A percentile compares a stretch with the other conserved stretches of the same genome.
phyloP scores from a whole-genome alignment of 768 basidiomycete genomes.

The Lyophyllum semitale region DNA sequence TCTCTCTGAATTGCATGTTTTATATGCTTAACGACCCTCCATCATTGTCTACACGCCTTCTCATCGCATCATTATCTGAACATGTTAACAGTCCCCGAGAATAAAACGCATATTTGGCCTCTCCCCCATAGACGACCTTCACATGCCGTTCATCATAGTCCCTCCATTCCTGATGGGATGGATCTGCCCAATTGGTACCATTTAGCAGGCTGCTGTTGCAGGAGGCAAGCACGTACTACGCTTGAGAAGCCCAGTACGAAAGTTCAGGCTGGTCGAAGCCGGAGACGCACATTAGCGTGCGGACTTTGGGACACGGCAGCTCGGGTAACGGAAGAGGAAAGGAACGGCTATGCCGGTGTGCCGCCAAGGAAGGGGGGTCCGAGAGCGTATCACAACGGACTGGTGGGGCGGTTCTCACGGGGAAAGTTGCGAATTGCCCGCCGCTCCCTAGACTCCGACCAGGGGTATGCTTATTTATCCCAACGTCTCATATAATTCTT shows the following conservation, averaged over 20 bases:
- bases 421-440: conserved; percentile 72
- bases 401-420: conserved; percentile 39
- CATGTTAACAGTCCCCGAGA: too few relatives aligned
- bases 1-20: too few relatives aligned
- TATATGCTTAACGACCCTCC: too few relatives aligned
- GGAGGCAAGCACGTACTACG: conserved; percentile 38
- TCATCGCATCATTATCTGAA: too few relatives aligned
- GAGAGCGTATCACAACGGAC: conserved; percentile 27
- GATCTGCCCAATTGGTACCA: too few relatives aligned
- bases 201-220: conserved; percentile 23
- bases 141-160: too few relatives aligned
- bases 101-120: too few relatives aligned
- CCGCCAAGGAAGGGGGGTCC: conserved; percentile 24
- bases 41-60: too few relatives aligned
- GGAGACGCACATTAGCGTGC: background rate
- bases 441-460: conserved; percentile 16
- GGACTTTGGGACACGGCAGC: conserved; percentile 25
- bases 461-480: too few relatives aligned
- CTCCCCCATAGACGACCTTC: too few relatives aligned
- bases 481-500: too few relatives aligned
- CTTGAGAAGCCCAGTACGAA: conserved; percentile 7
- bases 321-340: conserved; percentile 40
- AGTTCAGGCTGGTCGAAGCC: conserved; percentile 6
- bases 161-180: too few relatives aligned
- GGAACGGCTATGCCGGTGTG: conserved; percentile 27